Conservation (phyloP, 1,284 basidiomycete genomes). For the Fomitiporia mediterranea region DNA sequence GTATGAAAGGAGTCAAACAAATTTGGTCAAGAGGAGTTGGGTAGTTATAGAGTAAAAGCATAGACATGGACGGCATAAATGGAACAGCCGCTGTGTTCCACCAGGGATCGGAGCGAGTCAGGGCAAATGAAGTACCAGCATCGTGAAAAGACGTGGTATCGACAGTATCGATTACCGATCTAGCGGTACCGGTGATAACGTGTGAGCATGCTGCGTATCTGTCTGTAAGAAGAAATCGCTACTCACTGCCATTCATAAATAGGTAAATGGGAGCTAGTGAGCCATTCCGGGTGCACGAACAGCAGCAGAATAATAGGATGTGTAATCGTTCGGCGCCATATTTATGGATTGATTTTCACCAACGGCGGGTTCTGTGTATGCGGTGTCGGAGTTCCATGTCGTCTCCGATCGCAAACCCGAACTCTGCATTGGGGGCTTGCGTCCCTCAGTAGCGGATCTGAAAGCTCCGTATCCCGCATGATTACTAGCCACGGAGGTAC, state of each 20-base stretch:
- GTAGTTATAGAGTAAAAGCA: too few relatives aligned
- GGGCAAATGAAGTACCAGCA: neutral
- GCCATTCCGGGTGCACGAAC: neutral
- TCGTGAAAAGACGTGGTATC: neutral
- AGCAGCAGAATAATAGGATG: conserved; percentile 4
- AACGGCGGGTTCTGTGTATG: conserved; percentile 17
- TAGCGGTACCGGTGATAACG: neutral
- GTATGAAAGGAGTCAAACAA: too few relatives aligned
- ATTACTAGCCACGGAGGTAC: conserved; percentile 15
- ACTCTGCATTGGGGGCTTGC: conserved; percentile 9
- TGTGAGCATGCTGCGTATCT: too few relatives aligned
- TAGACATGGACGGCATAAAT: conserved; percentile 1
- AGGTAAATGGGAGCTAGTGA: neutral
- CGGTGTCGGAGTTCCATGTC: conserved; percentile 1
- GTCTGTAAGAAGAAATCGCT: neutral
- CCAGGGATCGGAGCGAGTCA: conserved; percentile 5
- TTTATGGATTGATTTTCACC: conserved; percentile 16
- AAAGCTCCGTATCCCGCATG: conserved; percentile 17
- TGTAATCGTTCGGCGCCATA: conserved; percentile 1
- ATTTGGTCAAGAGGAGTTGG: too few relatives aligned
- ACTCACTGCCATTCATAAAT: neutral
- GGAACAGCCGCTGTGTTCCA: conserved; percentile 8
- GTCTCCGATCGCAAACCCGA: conserved; percentile 12
- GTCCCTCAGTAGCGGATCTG: neutral
- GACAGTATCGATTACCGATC: neutral